Base-by-base conservation (phyloP, 306 rosid genomes). In the Casuarina glauca region DNA sequence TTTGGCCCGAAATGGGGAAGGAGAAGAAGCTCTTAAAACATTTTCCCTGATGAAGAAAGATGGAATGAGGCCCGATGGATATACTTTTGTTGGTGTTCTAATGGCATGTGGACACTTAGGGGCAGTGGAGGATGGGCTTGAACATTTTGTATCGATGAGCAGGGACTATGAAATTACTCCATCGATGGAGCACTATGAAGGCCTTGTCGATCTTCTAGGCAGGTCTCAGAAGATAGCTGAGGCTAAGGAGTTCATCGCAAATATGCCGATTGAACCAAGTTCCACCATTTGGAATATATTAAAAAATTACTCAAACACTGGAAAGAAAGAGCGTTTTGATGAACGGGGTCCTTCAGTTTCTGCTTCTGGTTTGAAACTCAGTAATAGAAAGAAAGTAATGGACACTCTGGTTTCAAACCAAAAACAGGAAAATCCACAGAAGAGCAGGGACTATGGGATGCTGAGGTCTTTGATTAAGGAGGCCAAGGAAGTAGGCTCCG, bases 1-100 rank as follows among this genome's bases (percentile, higher is more conserved):
- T 42, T 61, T 58, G 38, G 57, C 78, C 13, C 70, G 42, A 74
- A 60, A 60, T 39, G 78, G 70, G 6, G 70, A 60, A 74, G 70
- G 70, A 60, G 55, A 44, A 43, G 54, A 44, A 60, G 78, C 78
- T 57, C 53, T 74, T 2, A 17, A 15, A 9, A 41, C 43, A 10
- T 57, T 74, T 66, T 7, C 26, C 9, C n/a, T 19, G 42, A 66
- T 63, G 70, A 39, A 17, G 49, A 66, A 41, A 39, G 49, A 66
- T 41, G 49, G 26, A 66, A 32, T 66, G 9, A 17, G 19, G 49
- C 49, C 49, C 26, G 13, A 66, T 16, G 70, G 19, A 41, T 66
- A 3, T 61, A 61, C 68, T 32, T 11, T 61, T 61, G 42, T 35
- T 35, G 68, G 44, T 61, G 41, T 32, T 61, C 4, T 36, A 2